phyloP scores from a whole-genome alignment of 176 grass and related monocot species.

The Microstegium vimineum region DNA sequence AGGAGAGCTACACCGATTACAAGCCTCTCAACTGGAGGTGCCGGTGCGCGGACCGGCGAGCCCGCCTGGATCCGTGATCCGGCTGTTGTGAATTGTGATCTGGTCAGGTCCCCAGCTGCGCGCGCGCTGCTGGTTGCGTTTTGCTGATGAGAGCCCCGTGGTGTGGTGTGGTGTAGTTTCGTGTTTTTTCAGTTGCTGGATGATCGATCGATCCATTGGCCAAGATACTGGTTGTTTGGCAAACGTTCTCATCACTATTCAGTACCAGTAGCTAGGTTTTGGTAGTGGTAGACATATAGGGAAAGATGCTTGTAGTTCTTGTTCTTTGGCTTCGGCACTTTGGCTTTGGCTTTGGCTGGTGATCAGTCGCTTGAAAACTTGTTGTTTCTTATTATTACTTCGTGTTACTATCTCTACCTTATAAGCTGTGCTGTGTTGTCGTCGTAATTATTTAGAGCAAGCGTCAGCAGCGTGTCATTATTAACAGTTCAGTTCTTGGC shows the following conservation, averaged over 20 bases:
- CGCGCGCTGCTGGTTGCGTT: background rate
- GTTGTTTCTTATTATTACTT: background rate
- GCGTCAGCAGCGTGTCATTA: too few relatives aligned
- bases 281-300: background rate
- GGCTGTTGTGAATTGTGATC: fast-evolving
- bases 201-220: background rate
- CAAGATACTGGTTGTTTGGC: background rate
- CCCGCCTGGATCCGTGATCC: conserved; percentile 47
- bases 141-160: background rate
- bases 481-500: too few relatives aligned
- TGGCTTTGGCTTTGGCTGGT: background rate
- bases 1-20: conserved; percentile 63
- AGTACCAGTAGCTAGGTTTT: background rate
- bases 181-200: background rate
- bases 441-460: conserved; percentile 22
- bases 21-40: conserved; percentile 89
- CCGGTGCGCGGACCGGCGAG: conserved; percentile 48
- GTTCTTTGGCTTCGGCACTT: too few relatives aligned
- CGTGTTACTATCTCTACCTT: too few relatives aligned
- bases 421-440: background rate
- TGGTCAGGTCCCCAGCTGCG: background rate
- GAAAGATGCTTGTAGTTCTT: background rate
- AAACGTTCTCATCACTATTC: background rate
- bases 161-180: background rate
- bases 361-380: background rate